A percentile compares a stretch with the other conserved stretches of the same genome.
phyloP scores from a whole-genome alignment of 2,329 filamentous ascomycete genomes.

The Graphilbum ipis-grandicollis region DNA sequence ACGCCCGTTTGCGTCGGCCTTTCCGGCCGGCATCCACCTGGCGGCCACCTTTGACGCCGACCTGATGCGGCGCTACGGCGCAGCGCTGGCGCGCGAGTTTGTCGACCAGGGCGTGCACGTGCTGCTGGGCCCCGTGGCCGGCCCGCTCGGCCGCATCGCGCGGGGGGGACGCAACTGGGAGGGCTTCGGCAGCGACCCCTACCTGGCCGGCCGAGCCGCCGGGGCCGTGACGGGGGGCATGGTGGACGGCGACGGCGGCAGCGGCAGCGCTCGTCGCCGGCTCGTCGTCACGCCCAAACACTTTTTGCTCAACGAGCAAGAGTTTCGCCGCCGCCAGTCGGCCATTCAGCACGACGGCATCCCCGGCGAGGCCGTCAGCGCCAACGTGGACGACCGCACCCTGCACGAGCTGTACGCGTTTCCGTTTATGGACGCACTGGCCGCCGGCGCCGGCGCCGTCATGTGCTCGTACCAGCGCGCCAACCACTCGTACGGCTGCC shows the following conservation, averaged over 20 bases:
- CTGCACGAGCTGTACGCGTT: conserved; percentile 49
- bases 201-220: conserved; percentile 15
- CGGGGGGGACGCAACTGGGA: conserved; percentile 48
- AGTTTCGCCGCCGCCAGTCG: conserved; percentile 26
- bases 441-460: conserved; percentile 35
- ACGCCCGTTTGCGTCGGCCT: conserved; percentile 22
- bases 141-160: conserved; percentile 44
- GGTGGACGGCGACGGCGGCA: conserved; percentile 28
- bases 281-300: conserved; percentile 63
- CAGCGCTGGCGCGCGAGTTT: conserved; percentile 52
- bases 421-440: conserved; percentile 45
- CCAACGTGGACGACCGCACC: conserved; percentile 48
- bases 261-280: too few species aligned
- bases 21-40: conserved; percentile 51
- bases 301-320: conserved; percentile 43
- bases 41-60: conserved; percentile 54
- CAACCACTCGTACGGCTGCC: conserved; percentile 58
- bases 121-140: conserved; percentile 38
- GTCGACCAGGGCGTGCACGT: conserved; percentile 53
- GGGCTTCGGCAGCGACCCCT: conserved; percentile 19
- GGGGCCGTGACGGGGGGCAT: conserved; percentile 14
- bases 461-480: conserved; percentile 58
- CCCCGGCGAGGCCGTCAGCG: conserved; percentile 31
- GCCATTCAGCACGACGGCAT: conserved; percentile 18
- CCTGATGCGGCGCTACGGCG: conserved; percentile 47